Evolutionary conservation across 495 filamentous ascomycete genomes (phyloP).

Genomic region (Penicillium tannophilum): DNA sequence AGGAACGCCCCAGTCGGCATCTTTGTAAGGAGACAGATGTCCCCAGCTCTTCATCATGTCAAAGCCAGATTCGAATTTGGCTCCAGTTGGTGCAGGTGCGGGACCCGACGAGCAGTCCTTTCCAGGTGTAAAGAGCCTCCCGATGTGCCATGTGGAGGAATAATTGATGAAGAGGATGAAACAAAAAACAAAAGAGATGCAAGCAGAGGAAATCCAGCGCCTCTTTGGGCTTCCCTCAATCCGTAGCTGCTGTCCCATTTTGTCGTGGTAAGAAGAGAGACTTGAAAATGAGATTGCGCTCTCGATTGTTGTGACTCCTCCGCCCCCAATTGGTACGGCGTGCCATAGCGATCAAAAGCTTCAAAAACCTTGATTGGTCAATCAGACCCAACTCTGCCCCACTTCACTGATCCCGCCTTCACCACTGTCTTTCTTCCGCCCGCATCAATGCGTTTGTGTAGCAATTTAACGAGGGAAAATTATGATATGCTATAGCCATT

Average conservation of each 20-base stretch:
- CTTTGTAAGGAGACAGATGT: slow-evolving; percentile 49
- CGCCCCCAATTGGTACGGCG: background rate
- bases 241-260: background rate
- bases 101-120: background rate
- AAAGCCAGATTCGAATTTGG: slow-evolving; percentile 35
- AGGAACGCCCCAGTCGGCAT: slow-evolving; percentile 43
- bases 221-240: background rate
- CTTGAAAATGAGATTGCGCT: background rate
- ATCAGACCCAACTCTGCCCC: too few relatives aligned
- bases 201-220: background rate
- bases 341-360: too few relatives aligned
- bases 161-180: background rate
- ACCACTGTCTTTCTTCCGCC: background rate
- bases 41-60: slow-evolving; percentile 47
- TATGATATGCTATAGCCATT: too few relatives aligned
- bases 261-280: background rate
- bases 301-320: background rate
- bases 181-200: background rate
- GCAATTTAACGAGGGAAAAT: too few relatives aligned
- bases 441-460: background rate
- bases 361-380: too few relatives aligned
- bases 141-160: background rate
- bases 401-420: too few relatives aligned
- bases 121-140: background rate
- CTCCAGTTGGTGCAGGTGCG: slow-evolving; percentile 26